Conservation (phyloP, 202 grass and related monocot genomes). For the Schoenoplectus tabernaemontani region DNA sequence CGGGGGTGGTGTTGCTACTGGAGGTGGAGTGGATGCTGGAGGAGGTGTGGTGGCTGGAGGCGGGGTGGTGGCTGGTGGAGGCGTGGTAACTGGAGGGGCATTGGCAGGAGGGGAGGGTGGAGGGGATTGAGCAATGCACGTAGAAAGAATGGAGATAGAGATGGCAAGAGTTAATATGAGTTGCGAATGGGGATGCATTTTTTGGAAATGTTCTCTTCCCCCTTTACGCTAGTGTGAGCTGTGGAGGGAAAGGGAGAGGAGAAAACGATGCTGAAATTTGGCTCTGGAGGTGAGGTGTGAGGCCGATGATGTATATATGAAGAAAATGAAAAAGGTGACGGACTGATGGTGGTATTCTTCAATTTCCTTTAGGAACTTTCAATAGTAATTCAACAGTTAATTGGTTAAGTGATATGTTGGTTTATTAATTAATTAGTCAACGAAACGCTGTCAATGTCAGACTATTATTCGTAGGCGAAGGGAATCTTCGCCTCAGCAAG, state of each 20-base stretch:
- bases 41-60: constrained; percentile 27
- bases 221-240: too few relatives aligned
- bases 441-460: too few relatives aligned
- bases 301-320: background rate
- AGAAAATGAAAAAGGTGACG: background rate
- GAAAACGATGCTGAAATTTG: background rate
- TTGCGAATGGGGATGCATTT: background rate
- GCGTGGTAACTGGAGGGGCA: constrained; percentile 25
- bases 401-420: background rate
- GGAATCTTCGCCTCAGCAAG: too few relatives aligned
- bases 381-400: background rate
- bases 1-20: constrained; percentile 26
- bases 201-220: background rate
- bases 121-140: constrained; percentile 53
- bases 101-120: constrained; percentile 29
- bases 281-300: background rate
- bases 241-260: background rate
- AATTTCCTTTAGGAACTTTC: background rate
- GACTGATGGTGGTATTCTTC: background rate
- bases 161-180: constrained; percentile 37
- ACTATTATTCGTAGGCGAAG: too few relatives aligned
- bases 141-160: constrained; percentile 40
- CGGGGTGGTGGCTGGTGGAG: constrained; percentile 24
- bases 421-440: background rate
- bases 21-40: too few relatives aligned